Percentiles rank a stretch among this genome's conserved stretches.
Evolutionary conservation across 805 yeast genomes (phyloP).

Genomic region (Lipomyces kockii): DNA sequence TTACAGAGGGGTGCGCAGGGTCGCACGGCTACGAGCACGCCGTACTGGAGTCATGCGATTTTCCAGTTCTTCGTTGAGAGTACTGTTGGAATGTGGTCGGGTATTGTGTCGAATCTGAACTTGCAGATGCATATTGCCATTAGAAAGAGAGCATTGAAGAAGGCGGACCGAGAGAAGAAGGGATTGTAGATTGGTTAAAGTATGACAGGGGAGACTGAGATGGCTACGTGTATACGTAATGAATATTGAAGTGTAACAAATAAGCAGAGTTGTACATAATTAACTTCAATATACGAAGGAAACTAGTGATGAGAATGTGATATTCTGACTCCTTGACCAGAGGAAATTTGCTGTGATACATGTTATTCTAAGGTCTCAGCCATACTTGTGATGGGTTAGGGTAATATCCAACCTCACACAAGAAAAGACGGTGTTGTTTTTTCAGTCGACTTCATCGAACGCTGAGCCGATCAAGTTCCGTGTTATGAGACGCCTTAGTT

Average conservation of each 20-base stretch:
- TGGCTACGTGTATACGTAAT: not conserved
- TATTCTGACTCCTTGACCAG: not conserved
- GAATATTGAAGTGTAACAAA: not conserved
- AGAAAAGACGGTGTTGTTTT: not conserved
- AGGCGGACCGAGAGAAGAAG: conserved; percentile 53
- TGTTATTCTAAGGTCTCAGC: no score
- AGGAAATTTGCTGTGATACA: no score
- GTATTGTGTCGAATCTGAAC: conserved; percentile 69
- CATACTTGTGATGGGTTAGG: not conserved
- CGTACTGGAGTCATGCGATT: conserved; percentile 91
- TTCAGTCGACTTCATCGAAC: not conserved
- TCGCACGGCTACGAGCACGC: conserved; percentile 73
- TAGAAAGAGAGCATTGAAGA: conserved; percentile 80
- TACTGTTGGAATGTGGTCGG: conserved; percentile 81
- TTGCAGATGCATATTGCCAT: conserved; percentile 77
- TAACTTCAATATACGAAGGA: not conserved
- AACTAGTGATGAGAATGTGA: not conserved
- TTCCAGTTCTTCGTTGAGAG: conserved; percentile 57
- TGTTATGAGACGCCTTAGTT: not conserved
- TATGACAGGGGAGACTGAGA: not conserved
- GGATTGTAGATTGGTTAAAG: conserved; percentile 11
- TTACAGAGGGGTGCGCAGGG: conserved; percentile 93
- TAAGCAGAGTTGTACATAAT: not conserved
- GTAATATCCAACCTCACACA: not conserved
- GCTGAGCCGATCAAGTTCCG: not conserved